Base-by-base conservation (phyloP, 2,329 filamentous ascomycete genomes). In the Leptodontidium sp. region DNA sequence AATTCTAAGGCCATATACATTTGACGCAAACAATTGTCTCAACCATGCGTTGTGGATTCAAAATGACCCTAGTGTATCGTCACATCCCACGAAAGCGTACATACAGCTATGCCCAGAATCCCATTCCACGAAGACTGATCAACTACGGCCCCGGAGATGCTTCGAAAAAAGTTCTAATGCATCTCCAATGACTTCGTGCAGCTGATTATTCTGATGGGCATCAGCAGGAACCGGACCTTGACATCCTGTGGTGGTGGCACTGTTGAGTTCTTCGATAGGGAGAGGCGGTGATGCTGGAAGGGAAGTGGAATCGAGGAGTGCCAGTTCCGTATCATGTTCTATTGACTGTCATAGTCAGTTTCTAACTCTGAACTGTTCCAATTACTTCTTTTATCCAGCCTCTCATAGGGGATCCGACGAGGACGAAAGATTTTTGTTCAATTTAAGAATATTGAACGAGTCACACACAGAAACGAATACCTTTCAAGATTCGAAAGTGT, bases 131-230 rank as follows among this genome's bases (percentile, higher is more conserved):
- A 7, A 17, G 8, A 47, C 15, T 5, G 15, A 52, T 53, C 47
- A 43, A 32, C 38, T 43, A 5, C 26, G 58, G 17, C 14, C 14
- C n/a, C 65, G 58, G n/a, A 62, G 45, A 49, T 67, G 58, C 24
- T 24, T 67, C 35, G 65, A 67, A 24, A 68, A 68, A n/a, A 55
- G 14, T 24, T 64, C 61, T 6, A 67, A 43, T 58, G 50, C 50
- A 63, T 67, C 58, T 0, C 58, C 65, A 50, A 67, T 63, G 11
- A 66, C 57, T 45, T 61, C 24, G 38, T 67, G 45, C 15, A 62
- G 21, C 14, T 58, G 38, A 24, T 12, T 45, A 14, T 29, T 52
- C 9, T 12, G n/a, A 9, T 26, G 24, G 21, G 21, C 21, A 24
- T 4, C n/a, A 29, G 24, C 49, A 14, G 49, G 9, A 26, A 40